Percentiles rank a stretch among this genome's conserved stretches.
phyloP scores from a whole-genome alignment of 2,329 filamentous ascomycete genomes.

The Fusarium dimerum region DNA sequence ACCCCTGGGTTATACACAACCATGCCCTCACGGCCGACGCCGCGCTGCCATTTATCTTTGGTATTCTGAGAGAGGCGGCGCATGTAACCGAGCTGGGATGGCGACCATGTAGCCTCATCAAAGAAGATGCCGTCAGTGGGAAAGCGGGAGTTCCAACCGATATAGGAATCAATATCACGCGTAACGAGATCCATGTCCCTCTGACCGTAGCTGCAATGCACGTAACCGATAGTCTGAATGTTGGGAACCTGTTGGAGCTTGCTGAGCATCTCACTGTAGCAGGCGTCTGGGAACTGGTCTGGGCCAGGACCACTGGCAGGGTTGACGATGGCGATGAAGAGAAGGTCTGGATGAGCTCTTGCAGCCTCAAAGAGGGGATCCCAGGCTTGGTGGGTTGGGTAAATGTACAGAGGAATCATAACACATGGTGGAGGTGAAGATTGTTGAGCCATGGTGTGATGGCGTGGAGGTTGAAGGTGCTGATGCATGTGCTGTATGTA shows the following conservation, averaged over 20 bases:
- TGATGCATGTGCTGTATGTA: too few species aligned
- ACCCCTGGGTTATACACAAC: constrained; percentile 13
- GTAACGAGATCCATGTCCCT: constrained; percentile 6
- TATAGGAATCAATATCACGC: constrained; percentile 1
- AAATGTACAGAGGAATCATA: constrained; percentile 13
- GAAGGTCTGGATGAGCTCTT: constrained; percentile 5
- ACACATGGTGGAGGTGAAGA: too few species aligned
- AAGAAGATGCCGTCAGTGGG: constrained; percentile 17
- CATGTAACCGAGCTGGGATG: constrained; percentile 11
- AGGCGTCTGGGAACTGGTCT: constrained; percentile 11
- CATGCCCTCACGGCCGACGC: not conserved
- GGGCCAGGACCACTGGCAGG: constrained; percentile 12
- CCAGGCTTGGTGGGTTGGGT: constrained; percentile 12
- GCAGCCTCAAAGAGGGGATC: constrained; percentile 13
- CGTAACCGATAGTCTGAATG: constrained; percentile 10
- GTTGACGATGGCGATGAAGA: constrained; percentile 15
- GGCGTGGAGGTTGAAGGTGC: too few species aligned
- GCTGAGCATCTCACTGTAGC: constrained; percentile 3
- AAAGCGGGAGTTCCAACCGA: constrained; percentile 15
- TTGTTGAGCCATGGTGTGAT: too few species aligned
- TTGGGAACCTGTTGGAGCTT: constrained; percentile 3
- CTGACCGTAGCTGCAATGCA: constrained; percentile 17
- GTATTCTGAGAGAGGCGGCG: not conserved
- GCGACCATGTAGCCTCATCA: constrained; percentile 13
- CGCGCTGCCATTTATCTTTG: too few species aligned